phyloP scores from a whole-genome alignment of 208 protist species.

The Leishmania aethiopica region DNA sequence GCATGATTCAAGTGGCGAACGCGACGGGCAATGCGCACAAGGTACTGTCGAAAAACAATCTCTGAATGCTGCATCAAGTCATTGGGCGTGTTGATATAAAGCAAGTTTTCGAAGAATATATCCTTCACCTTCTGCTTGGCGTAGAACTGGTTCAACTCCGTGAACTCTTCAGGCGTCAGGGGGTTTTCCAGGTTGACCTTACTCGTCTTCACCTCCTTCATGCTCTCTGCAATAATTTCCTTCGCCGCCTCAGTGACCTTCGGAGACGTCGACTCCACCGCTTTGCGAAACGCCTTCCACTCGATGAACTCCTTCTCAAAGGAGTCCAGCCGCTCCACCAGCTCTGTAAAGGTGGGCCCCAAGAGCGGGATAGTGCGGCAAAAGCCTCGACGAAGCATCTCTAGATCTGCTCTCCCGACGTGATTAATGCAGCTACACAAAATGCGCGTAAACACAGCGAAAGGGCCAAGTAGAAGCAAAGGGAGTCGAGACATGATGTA shows the following conservation, averaged over 20 bases:
- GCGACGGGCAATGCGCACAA: constrained; percentile 56
- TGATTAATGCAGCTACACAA: background rate
- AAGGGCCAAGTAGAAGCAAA: background rate
- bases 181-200: constrained; percentile 42
- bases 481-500: background rate
- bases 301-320: constrained; percentile 82
- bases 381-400: constrained; percentile 20
- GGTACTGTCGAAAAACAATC: constrained; percentile 57
- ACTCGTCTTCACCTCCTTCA: constrained; percentile 30
- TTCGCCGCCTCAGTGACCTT: constrained; percentile 53
- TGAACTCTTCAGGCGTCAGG: constrained; percentile 69
- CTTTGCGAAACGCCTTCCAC: constrained; percentile 67
- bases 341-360: constrained; percentile 20
- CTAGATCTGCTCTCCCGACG: background rate
- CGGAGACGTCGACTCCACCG: constrained; percentile 59
- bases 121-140: constrained; percentile 46
- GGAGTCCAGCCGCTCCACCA: constrained; percentile 60
- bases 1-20: constrained; percentile 53
- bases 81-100: constrained; percentile 48
- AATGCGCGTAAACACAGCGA: background rate
- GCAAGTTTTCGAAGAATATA: constrained; percentile 51
- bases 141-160: constrained; percentile 77
- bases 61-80: constrained; percentile 54
- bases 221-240: constrained; percentile 35
- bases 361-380: constrained; percentile 16